Conservation (phyloP, 2,329 filamentous ascomycete species). For the Alternaria solani region DNA sequence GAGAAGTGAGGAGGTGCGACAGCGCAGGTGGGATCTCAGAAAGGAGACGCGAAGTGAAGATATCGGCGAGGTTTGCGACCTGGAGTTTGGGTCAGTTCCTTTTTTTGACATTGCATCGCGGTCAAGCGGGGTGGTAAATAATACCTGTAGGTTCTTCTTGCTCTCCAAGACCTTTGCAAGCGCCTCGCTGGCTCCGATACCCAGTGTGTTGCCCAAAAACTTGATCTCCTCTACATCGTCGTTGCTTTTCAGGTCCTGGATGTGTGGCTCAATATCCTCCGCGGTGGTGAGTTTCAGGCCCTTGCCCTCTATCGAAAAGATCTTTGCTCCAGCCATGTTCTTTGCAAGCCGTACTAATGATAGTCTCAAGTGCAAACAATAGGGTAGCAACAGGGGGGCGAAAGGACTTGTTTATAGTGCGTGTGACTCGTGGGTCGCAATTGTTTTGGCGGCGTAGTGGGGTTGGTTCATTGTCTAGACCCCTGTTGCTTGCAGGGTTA, state of each 20-base stretch:
- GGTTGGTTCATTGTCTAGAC: slow-evolving; percentile 32
- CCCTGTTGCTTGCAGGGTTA: slow-evolving; percentile 19
- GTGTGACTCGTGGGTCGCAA: slow-evolving; percentile 17
- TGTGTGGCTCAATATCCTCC: slow-evolving; percentile 84
- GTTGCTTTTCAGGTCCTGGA: slow-evolving; percentile 75
- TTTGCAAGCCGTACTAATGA: background rate
- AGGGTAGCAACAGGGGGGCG: slow-evolving; percentile 1
- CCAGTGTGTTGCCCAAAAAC: slow-evolving; percentile 90
- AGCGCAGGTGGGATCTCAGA: slow-evolving; percentile 93
- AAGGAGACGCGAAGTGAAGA: slow-evolving; percentile 94
- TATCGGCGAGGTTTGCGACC: slow-evolving; percentile 91
- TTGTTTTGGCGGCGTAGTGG: slow-evolving; percentile 42
- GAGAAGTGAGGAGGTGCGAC: slow-evolving; percentile 81
- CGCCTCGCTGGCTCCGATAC: slow-evolving; percentile 84
- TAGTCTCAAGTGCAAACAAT: slow-evolving; percentile 11
- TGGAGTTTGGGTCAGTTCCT: slow-evolving; percentile 41
- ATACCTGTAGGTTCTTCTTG: slow-evolving; percentile 80
- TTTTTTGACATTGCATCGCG: background rate
- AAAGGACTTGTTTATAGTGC: slow-evolving; percentile 5
- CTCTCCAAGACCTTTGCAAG: slow-evolving; percentile 83
- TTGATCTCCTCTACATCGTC: slow-evolving; percentile 83
- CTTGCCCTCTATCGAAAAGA: slow-evolving; percentile 92
- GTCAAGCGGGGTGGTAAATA: slow-evolving; percentile 12
- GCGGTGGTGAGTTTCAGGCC: slow-evolving; percentile 91
- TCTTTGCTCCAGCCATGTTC: slow-evolving; percentile 62